Base-by-base conservation (phyloP, 495 filamentous ascomycete genomes). In the Trichoderma orchidacearum region DNA sequence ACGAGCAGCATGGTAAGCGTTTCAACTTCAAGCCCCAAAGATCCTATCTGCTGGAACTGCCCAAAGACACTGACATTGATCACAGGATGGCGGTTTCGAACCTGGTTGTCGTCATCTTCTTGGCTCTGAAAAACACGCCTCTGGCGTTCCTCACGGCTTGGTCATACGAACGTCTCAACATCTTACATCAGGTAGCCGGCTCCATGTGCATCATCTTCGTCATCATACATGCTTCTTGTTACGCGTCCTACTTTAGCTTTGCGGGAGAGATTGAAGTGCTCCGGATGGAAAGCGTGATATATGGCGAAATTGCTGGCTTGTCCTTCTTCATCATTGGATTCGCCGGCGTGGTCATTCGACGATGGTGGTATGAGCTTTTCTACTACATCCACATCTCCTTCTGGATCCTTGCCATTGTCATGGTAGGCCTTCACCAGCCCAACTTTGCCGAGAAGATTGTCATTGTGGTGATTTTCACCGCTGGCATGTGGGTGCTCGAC, bases 141-240 rank as follows among this genome's bases (percentile, higher is more conserved):
- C 58, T 85, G 9, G 76, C 74, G 28, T 58, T 73, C 0, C 64
- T 85, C 13, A 85, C 82, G 0, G 81, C 82, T 11, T 75, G 74
- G 56, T 83, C 81, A 0, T 85, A 85, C 62, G 80, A 85, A 64
- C 73, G 75, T 5, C 71, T 85, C 38, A 85, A 85, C 59, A 78
- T 85, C 18, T 73, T 84, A 56, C 80, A 85, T 62, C 74, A 56
- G 27, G 32, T 56, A 9, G 35, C 55, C 55, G 55, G 55, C 36
- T 50, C 12, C 55, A 56, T 41, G 36, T 27, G 30, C 55, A 48
- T 50, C 55, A 62, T 3, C 31, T 64, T 29, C 66, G 59, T 52
- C 28, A 61, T 75, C 32, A 30, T 75, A 5, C 76, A 77, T 53
- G 65, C 30, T 0, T 56, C 61, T 8, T 56, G 69, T 12, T 75